phyloP scores from a whole-genome alignment of 768 basidiomycete genomes.

The Leucogyrophana mollusca region DNA sequence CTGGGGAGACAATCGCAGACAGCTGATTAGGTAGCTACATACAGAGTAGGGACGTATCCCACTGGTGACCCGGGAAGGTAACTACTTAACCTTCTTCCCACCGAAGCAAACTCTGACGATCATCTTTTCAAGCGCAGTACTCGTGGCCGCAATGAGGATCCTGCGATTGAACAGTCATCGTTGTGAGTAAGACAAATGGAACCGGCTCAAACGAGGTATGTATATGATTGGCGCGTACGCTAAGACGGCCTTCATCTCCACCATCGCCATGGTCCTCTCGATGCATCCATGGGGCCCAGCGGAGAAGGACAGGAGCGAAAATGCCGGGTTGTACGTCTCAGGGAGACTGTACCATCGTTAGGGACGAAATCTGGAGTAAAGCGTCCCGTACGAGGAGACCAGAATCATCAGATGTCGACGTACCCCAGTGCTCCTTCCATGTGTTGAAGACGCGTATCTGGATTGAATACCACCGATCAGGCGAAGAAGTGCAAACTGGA shows the following conservation, averaged over 20 bases:
- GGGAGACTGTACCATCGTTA: slow-evolving; percentile 45
- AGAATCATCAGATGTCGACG: slow-evolving; percentile 10
- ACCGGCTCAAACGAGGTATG: no score
- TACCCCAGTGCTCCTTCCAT: slow-evolving; percentile 50
- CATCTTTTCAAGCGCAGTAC: slow-evolving; percentile 9
- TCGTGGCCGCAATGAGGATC: slow-evolving; percentile 27
- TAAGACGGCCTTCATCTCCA: slow-evolving; percentile 46
- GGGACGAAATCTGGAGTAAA: slow-evolving; percentile 39
- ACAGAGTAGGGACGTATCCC: no score
- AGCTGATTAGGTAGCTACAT: no score
- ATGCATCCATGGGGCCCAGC: slow-evolving; percentile 47
- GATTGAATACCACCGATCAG: background rate
- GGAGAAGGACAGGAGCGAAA: slow-evolving; percentile 42
- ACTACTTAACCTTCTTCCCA: background rate
- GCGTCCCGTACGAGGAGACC: no score
- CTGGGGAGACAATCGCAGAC: no score
- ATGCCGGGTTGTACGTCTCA: slow-evolving; percentile 31
- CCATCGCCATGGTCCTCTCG: slow-evolving; percentile 46
- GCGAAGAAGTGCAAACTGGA: background rate
- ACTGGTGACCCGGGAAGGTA: slow-evolving; percentile 41
- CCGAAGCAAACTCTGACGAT: background rate
- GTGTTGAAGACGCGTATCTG: slow-evolving; percentile 53
- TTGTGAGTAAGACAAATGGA: background rate
- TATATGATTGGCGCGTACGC: slow-evolving; percentile 14
- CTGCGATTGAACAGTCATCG: background rate